These are phyloP conservation scores for Ephemerocybe angulata DNA, from an alignment of 768 basidiomycete species.

Conservation along the genomic window DNA sequence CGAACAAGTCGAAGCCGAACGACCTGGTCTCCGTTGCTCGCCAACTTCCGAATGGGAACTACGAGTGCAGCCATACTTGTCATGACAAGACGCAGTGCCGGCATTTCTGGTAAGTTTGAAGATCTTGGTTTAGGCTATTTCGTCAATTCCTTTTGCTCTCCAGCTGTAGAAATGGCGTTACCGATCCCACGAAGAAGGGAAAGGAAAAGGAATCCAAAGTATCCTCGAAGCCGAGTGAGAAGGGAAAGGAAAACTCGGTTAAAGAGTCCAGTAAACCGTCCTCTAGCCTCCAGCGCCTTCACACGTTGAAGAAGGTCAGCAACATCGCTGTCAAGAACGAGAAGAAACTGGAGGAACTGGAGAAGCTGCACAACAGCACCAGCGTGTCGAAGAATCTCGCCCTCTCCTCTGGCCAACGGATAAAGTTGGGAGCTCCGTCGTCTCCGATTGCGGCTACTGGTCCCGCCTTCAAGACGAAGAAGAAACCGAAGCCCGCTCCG, in stretches of 20 bases:
- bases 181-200: slow-evolving; percentile 37
- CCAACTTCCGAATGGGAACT: slow-evolving; percentile 60
- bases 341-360: slow-evolving; percentile 36
- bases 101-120: slow-evolving; percentile 61
- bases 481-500: slow-evolving; percentile 27
- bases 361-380: slow-evolving; percentile 40
- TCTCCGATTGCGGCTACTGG: background rate
- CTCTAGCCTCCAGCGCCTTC: slow-evolving; percentile 6
- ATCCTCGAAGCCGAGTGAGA: too few relatives aligned
- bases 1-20: background rate
- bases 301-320: slow-evolving; percentile 6
- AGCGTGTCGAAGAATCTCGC: slow-evolving; percentile 37
- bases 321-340: slow-evolving; percentile 17
- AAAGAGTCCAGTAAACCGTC: too few relatives aligned
- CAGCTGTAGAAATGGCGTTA: slow-evolving; percentile 72
- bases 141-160: background rate
- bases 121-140: background rate
- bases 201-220: slow-evolving; percentile 11
- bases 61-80: slow-evolving; percentile 77
- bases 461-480: background rate
- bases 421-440: slow-evolving; percentile 33
- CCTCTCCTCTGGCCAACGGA: slow-evolving; percentile 36
- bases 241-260: too few relatives aligned
- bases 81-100: slow-evolving; percentile 73
- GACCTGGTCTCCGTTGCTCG: background rate